A percentile compares a stretch with the other conserved stretches of the same genome.
phyloP scores from a whole-genome alignment of 805 yeast species.

The Lachancea sp. region DNA sequence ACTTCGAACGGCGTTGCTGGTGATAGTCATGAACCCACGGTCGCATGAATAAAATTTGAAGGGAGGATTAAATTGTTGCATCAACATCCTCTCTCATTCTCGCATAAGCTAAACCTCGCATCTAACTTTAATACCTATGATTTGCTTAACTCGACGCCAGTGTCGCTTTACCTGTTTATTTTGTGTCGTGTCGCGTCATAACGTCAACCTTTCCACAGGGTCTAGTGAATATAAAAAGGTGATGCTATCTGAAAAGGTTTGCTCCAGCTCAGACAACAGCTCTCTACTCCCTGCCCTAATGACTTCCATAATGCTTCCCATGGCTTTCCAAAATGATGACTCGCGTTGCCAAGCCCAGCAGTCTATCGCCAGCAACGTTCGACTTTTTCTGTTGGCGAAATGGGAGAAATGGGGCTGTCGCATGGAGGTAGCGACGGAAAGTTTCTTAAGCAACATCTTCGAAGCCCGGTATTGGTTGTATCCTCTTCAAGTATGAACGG shows the following conservation, averaged over 20 bases:
- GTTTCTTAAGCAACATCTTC: not conserved
- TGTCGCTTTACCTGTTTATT: not conserved
- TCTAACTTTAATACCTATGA: not conserved
- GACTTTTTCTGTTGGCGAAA: conserved; percentile 3
- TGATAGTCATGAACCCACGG: not conserved
- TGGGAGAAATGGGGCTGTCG: not conserved
- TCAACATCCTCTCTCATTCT: not conserved
- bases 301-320: conserved; percentile 12
- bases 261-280: not conserved
- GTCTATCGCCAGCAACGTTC: not conserved
- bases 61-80: not conserved
- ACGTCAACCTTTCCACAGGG: too few relatives aligned
- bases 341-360: not conserved
- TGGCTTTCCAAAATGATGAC: not conserved
- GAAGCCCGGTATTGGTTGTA: not conserved
- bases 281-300: not conserved
- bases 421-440: not conserved
- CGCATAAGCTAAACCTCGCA: not conserved
- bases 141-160: not conserved
- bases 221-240: too few relatives aligned
- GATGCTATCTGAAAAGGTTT: too few relatives aligned
- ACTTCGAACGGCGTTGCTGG: not conserved
- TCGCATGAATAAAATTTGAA: not conserved
- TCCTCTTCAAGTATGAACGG: conserved; percentile 1
- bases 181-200: not conserved